Base-by-base conservation (phyloP, 345 rosid species). In the Citrus unshiu region DNA sequence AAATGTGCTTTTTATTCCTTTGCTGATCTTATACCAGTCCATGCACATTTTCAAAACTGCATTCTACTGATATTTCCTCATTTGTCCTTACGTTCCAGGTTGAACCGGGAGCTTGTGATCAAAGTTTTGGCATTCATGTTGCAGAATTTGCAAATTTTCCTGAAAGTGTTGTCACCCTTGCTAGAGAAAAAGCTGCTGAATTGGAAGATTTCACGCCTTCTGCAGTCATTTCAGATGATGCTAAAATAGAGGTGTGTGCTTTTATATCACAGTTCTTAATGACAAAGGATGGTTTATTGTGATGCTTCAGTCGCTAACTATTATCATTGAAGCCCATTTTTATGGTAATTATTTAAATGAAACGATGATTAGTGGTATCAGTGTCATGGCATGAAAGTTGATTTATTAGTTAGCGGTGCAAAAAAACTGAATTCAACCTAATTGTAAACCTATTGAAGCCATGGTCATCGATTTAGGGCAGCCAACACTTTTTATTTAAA, bases 81-180 rank as follows among this genome's bases (percentile, higher is more conserved):
- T 74, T 13, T 71, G 79, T 40, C 46, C 35, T 30, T 61, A 63
- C 67, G 32, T 77, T 81, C 58, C 84, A 92, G 99, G 98, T 93
- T 84, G 97, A 94, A 79, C 94, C 91, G 69, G 98, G 98, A 59
- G 93, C 97, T 70, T 94, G 98, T 87, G 98, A 96, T 88, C 99
- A 96, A 81, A 96, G 99, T 86, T 96, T 96, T 74, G 98, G 99
- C 62, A 94, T 96, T 80, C 99, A 96, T 79, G 99, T 96, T 73
- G 98, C 99, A 6, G 98, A 96, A 80, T 96, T 93, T 77, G 98
- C 98, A 72, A 94, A 94, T 84, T 96, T 96, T 85, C 98, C 99
- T 37, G 94, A 91, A 84, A 94, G 93, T 79, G 98, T 94, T 61
- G 98, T 94, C 25, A 84, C 93, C 24, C 95, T 96, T 18, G 97